Conservation (phyloP, 2,329 filamentous ascomycete genomes). For the Byssochlamys sp. region DNA sequence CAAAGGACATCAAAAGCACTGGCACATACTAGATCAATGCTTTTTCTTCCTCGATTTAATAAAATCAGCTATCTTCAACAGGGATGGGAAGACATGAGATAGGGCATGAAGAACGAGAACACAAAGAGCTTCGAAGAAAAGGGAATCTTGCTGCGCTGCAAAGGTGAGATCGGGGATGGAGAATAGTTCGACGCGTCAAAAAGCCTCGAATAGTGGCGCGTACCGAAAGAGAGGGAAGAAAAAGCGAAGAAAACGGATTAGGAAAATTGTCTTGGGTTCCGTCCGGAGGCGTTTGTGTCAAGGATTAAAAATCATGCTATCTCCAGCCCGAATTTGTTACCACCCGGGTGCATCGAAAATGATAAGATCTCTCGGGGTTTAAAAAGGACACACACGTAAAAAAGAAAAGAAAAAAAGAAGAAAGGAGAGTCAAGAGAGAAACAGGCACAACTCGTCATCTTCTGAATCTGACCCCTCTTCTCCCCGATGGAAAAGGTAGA, state of each 20-base stretch:
- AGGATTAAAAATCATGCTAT: slow-evolving; percentile 25
- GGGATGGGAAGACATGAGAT: slow-evolving; percentile 7
- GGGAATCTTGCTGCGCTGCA: slow-evolving; percentile 34
- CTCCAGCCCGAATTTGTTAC: slow-evolving; percentile 16
- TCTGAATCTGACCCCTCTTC: slow-evolving; percentile 5
- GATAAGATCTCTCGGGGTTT: slow-evolving; percentile 8
- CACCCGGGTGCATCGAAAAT: slow-evolving; percentile 10
- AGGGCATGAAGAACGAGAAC: slow-evolving; percentile 11
- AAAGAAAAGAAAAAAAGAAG: slow-evolving; percentile 11
- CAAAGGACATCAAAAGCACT: too few species aligned
- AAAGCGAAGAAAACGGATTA: slow-evolving; percentile 7
- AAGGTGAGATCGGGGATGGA: slow-evolving; percentile 24
- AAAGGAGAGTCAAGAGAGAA: slow-evolving; percentile 9
- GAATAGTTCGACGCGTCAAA: slow-evolving; percentile 13
- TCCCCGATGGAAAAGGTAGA: slow-evolving; percentile 8
- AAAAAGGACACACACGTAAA: slow-evolving; percentile 7
- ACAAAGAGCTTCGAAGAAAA: slow-evolving; percentile 24
- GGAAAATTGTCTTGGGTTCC: slow-evolving; percentile 17
- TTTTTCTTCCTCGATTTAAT: background rate
- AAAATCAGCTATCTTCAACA: background rate
- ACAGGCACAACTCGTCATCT: slow-evolving; percentile 11
- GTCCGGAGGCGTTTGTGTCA: slow-evolving; percentile 16
- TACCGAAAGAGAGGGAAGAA: slow-evolving; percentile 9
- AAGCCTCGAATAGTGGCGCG: slow-evolving; percentile 10
- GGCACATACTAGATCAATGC: background rate